Base-by-base conservation (phyloP, 2,329 filamentous ascomycete species). In the Fusarium lateritium region DNA sequence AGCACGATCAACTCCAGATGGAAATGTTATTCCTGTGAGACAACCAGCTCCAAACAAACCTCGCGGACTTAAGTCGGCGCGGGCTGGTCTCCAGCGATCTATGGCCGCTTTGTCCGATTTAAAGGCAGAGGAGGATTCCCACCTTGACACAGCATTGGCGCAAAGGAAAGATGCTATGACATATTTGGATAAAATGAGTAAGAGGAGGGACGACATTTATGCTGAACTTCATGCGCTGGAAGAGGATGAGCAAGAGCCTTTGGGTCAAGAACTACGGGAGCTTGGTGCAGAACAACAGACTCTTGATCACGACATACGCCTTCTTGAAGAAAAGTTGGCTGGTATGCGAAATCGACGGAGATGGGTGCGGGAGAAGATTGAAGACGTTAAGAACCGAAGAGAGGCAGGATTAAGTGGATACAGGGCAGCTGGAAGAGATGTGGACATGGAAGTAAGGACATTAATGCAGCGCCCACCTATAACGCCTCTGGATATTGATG, bases 401-500 rank as follows among this genome's bases (percentile, higher is more conserved):
- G 91, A 94, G 75, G 89, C 91, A 3, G 89, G 88, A n/a, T 77
- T 94, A 15, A 92, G 90, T 56, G 90, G 91, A 1, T 94, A 93
- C 76, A 87, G 85, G 21, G 87, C 89, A 2, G 90, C 91, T 6
- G 79, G 93, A 36, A 86, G 83, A 56, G 86, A 92, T 55, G 84
- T 92, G 7, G 90, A 94, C 63, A 82, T 81, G 15, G 87, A 92
- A 56, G 83, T 93, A 7, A 79, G 81, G 7, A 81, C 80, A 6
- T 86, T 94, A 61, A 80, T 94, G 70, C 82, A 79, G 11, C 83
- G 84, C 15, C 89, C 89, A 2, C 86, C 87, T 0, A 78, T 89
- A 7, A 81, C 81, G 40, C 86, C 87, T 0, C 73, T 89, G 9
- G 86, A 88, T 56, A 69, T 81, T 1, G 83, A 84, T 36, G 81